phyloP scores from a whole-genome alignment of 2,329 filamentous ascomycete species.

The Diaporthe sp. region DNA sequence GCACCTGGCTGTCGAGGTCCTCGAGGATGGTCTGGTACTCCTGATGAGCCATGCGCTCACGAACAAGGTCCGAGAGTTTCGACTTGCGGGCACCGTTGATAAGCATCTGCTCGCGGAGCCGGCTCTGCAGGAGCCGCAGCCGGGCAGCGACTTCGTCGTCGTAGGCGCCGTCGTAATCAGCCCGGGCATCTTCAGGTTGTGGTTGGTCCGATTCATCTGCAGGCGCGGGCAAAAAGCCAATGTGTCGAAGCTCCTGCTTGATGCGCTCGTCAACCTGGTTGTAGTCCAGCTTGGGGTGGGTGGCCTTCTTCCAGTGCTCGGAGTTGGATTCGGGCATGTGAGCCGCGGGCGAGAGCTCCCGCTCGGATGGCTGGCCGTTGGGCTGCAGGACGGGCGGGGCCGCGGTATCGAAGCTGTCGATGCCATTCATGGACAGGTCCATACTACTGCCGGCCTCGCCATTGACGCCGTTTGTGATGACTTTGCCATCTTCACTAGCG shows the following conservation, averaged over 20 bases:
- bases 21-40: constrained; percentile 98
- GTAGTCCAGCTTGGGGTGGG: constrained; percentile 84
- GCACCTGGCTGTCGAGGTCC: constrained; percentile 94
- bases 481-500: constrained; percentile 66
- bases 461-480: constrained; percentile 64
- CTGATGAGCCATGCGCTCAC: constrained; percentile 94
- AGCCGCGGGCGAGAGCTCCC: constrained; percentile 76
- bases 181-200: constrained; percentile 48
- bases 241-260: constrained; percentile 90
- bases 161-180: constrained; percentile 89
- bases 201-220: constrained; percentile 43
- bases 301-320: constrained; percentile 84
- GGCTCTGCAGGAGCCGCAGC: constrained; percentile 85
- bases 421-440: constrained; percentile 69
- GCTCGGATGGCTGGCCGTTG: constrained; percentile 44
- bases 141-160: constrained; percentile 96
- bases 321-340: constrained; percentile 83
- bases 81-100: constrained; percentile 93
- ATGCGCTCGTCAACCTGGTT: constrained; percentile 89
- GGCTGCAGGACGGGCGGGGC: constrained; percentile 35
- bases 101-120: constrained; percentile 85
- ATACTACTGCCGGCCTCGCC: constrained; percentile 52
- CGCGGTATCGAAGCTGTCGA: constrained; percentile 60
- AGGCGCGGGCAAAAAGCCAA: constrained; percentile 80
- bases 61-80: constrained; percentile 86